These are phyloP conservation scores for Danielia oregonensis DNA, from an alignment of 805 yeast species.

Conservation along the genomic window DNA sequence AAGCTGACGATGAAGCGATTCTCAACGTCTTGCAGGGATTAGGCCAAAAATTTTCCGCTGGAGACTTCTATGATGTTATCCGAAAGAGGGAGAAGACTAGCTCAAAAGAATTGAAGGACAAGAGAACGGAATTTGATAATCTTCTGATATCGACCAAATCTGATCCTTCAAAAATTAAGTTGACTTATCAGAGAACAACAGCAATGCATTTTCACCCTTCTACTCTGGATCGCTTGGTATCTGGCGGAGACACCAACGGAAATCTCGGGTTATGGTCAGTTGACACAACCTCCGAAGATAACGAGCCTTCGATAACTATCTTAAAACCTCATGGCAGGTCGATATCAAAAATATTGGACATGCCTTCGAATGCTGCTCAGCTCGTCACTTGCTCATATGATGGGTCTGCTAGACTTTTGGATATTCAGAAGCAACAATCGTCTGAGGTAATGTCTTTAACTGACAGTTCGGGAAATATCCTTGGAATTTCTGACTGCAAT, in stretches of 20 bases:
- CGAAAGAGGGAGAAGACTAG: constrained; percentile 25
- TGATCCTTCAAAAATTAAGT: constrained; percentile 66
- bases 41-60: constrained; percentile 58
- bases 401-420: constrained; percentile 75
- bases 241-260: constrained; percentile 92
- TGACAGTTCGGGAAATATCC: constrained; percentile 46
- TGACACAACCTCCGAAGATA: constrained; percentile 37
- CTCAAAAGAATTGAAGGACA: constrained; percentile 9
- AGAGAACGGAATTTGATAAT: constrained; percentile 47
- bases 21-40: constrained; percentile 31
- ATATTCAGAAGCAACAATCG: constrained; percentile 57
- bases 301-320: constrained; percentile 52
- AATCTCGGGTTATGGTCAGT: constrained; percentile 87
- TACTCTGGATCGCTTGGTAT: constrained; percentile 51
- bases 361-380: constrained; percentile 46
- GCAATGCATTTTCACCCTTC: constrained; percentile 77
- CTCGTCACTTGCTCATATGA: constrained; percentile 79
- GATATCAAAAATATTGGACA: constrained; percentile 59
- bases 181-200: constrained; percentile 71
- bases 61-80: constrained; percentile 64
- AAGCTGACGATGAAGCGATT: constrained; percentile 26
- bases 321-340: constrained; percentile 75
- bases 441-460: constrained; percentile 44
- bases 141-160: constrained; percentile 51
- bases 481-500: constrained; percentile 75